These are phyloP conservation scores for Triticum timopheevii DNA, from an alignment of 176 grass and related monocot genomes.

Conservation along the genomic window DNA sequence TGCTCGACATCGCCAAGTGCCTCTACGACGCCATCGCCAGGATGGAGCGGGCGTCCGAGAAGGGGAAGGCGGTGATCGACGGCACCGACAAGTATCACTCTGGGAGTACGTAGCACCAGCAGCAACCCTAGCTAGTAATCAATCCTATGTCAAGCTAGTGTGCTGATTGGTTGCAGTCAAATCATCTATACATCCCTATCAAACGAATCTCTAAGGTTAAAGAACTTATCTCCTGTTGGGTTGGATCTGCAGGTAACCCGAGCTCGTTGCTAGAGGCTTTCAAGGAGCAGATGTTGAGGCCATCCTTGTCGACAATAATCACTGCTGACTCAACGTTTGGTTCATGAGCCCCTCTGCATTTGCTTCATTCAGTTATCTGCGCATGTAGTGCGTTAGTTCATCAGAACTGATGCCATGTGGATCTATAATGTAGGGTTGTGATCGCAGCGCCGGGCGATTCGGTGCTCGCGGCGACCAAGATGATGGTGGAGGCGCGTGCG, in stretches of 20 bases:
- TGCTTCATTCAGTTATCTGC: not conserved
- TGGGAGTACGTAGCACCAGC: constrained; percentile 28
- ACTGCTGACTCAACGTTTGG: constrained; percentile 53
- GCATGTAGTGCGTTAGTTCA: not conserved
- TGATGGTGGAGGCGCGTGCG: constrained; percentile 62
- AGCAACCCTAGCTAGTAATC: constrained; percentile 5
- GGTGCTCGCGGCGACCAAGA: constrained; percentile 62
- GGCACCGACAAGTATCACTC: constrained; percentile 56
- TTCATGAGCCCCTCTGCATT: not conserved
- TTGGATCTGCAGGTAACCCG: not conserved
- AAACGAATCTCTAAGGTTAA: not conserved
- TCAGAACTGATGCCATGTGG: not conserved
- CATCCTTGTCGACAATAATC: constrained; percentile 55
- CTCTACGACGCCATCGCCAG: constrained; percentile 72
- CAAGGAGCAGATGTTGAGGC: constrained; percentile 65
- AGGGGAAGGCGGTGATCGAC: constrained; percentile 61
- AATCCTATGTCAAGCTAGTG: not conserved
- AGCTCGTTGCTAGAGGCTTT: constrained; percentile 51
- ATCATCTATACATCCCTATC: not conserved
- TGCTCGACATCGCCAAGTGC: constrained; percentile 82
- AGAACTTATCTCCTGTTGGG: no score
- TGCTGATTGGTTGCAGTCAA: not conserved
- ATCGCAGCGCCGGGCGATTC: constrained; percentile 57
- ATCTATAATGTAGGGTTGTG: constrained; percentile 40
- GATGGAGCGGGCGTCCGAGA: constrained; percentile 66